Base-by-base conservation (phyloP, 768 basidiomycete genomes). In the Cystofilobasidium macerans region DNA sequence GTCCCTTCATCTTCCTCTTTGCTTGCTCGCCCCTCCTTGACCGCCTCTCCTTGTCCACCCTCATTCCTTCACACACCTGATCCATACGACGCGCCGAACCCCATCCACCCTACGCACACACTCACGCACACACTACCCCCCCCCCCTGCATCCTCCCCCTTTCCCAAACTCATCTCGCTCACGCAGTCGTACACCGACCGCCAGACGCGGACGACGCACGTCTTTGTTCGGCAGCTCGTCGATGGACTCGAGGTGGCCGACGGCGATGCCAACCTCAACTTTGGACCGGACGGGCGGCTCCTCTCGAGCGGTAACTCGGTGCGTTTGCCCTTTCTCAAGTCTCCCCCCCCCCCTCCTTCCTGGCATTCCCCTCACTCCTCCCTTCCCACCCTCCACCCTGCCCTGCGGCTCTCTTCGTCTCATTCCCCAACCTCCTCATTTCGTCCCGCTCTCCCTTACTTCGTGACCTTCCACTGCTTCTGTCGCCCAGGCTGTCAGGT, bases 251-350 rank as follows among this genome's bases (percentile, higher is more conserved):
- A 94, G 73, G 89, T 99, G 20, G 81, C 82, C 14, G 89, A 95
- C 72, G 89, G 88, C 33, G 87, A 95, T 76, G 83, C 95, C 79
- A 97, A 97, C 75, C 77, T 99, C 73, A 95, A 97, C 79, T 80
- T 97, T 76, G 75, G 73, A 48, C 85, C 85, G 77, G 82, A 87
- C 62, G 91, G 89, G 51, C 77, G 81, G 71, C 82, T 98, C 24
- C 73, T 97, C 56, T 92, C 89, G 0, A 89, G 85, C 71, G 92
- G 92, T 53, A 87, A 86, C 74, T 92, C 89, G 13, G 67, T 68
- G 28, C 28, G 67, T 68, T n/a, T n/a, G n/a, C n/a, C n/a, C n/a
- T n/a, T n/a, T n/a, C n/a, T n/a, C n/a, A n/a, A n/a, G n/a, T n/a
- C n/a, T n/a, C n/a, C n/a, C n/a, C 22, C 33, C 30, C 13, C 5